Conservation (phyloP, 257 asterid species). For the Striga asiatica region DNA sequence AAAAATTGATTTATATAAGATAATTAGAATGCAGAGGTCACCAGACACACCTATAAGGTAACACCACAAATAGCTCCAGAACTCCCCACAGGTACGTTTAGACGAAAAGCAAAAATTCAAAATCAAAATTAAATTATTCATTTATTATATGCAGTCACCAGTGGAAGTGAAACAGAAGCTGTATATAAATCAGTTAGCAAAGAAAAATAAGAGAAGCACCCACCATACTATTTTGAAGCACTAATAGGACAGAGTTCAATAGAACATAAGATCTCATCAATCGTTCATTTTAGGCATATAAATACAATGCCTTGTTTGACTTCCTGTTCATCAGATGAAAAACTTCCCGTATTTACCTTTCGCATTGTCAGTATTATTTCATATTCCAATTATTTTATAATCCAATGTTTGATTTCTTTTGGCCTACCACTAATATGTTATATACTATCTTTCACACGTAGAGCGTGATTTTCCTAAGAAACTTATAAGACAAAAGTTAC, state of each 20-base stretch:
- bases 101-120: no score
- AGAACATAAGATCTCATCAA: not conserved
- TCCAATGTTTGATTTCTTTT: not conserved
- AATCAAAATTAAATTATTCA: no score
- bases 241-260: no score
- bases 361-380: not conserved
- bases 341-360: not conserved
- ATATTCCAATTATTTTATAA: not conserved
- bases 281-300: not conserved
- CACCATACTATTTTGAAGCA: not conserved
- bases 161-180: no score
- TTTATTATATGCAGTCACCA: no score
- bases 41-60: not conserved
- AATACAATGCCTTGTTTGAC: not conserved
- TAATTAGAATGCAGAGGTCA: not conserved
- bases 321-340: constrained; percentile 3
- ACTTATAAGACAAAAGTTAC: not conserved
- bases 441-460: not conserved
- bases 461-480: not conserved
- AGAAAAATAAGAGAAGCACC: no score
- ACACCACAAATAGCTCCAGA: not conserved
- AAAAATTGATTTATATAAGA: not conserved
- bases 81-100: no score
- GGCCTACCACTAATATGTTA: not conserved
- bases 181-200: no score